Conservation (phyloP, 75 land plant genomes). For the Larix kaempferi region DNA sequence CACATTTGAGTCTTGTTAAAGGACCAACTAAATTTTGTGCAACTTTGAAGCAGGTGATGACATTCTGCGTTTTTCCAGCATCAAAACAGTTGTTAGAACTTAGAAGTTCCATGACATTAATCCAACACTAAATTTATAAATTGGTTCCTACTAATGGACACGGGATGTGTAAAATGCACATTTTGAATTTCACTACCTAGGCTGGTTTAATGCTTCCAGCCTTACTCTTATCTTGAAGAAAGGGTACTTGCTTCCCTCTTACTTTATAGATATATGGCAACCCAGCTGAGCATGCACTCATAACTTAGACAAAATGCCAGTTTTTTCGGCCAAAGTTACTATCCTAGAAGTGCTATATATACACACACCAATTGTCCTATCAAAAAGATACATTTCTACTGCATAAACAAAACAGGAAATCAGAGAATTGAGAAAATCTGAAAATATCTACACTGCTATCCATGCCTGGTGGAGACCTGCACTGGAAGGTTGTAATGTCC, state of each 20-base stretch:
- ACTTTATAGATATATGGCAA: constrained; percentile 18
- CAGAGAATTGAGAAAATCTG: too few relatives aligned
- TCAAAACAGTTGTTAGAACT: neutral
- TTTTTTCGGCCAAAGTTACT: too few relatives aligned
- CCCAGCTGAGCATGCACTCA: constrained; percentile 18
- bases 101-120: neutral
- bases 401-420: too few relatives aligned
- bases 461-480: too few relatives aligned
- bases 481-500: too few relatives aligned
- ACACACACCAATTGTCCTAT: too few relatives aligned
- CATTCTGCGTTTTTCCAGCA: constrained; percentile 17
- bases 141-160: too few relatives aligned
- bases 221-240: constrained; percentile 33
- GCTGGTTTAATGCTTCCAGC: neutral
- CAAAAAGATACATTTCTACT: too few relatives aligned
- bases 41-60: constrained; percentile 18
- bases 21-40: constrained; percentile 15
- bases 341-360: too few relatives aligned
- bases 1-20: constrained; percentile 21
- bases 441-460: too few relatives aligned
- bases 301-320: neutral
- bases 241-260: constrained; percentile 41
- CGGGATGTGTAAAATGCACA: too few relatives aligned
- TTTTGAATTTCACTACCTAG: neutral
- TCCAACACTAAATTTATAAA: too few relatives aligned